Evolutionary conservation across 2,329 filamentous ascomycete genomes (phyloP).

Genomic region (Hypoxylon sp.): DNA sequence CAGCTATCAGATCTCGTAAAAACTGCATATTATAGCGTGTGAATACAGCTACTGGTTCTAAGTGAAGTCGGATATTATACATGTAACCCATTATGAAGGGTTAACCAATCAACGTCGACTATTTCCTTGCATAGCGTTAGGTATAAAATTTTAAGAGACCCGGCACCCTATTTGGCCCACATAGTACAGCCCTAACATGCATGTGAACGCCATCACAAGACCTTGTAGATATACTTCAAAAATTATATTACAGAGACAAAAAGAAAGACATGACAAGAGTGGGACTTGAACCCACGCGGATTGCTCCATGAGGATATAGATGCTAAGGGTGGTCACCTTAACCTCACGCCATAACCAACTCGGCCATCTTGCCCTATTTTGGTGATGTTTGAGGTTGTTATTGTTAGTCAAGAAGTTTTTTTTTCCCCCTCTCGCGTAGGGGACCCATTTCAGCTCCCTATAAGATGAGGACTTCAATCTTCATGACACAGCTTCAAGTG

Average conservation of each 20-base stretch:
- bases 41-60: too few species aligned
- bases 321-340: constrained; percentile 53
- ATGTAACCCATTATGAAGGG: background rate
- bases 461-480: background rate
- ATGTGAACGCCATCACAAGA: background rate
- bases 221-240: background rate
- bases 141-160: background rate
- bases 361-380: constrained; percentile 54
- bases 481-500: constrained; percentile 1
- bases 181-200: background rate
- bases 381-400: background rate
- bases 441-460: background rate
- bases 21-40: too few species aligned
- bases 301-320: constrained; percentile 46
- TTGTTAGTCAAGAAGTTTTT: background rate
- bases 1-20: too few species aligned
- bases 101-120: background rate
- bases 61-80: background rate
- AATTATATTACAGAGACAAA: background rate
- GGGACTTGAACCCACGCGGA: constrained; percentile 56
- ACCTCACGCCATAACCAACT: constrained; percentile 58
- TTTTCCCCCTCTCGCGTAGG: too few species aligned
- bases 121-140: background rate
- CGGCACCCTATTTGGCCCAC: background rate
- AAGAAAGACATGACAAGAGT: constrained; percentile 47